Percentiles rank a stretch among this genome's conserved stretches.
These are phyloP conservation scores for Syzygium aromaticum DNA, from an alignment of 345 rosid genomes.

Conservation along the genomic window DNA sequence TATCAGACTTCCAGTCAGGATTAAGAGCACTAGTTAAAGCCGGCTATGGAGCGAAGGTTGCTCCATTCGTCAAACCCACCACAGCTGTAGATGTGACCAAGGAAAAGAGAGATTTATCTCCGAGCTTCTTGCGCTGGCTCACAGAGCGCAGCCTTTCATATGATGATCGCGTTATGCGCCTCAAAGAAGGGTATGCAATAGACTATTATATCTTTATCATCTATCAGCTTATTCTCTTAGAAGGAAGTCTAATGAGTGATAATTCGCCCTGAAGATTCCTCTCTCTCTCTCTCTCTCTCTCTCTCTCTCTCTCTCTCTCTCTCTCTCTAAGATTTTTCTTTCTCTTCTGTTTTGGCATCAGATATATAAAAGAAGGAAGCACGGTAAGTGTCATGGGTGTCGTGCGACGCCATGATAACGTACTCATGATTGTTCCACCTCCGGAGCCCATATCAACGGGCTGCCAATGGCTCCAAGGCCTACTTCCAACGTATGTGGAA, in stretches of 20 bases:
- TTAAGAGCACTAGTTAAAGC: slow-evolving; percentile 88
- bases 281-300: not conserved
- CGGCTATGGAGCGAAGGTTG: slow-evolving; percentile 84
- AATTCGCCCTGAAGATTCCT: not conserved
- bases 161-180: slow-evolving; percentile 67
- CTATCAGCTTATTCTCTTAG: not conserved
- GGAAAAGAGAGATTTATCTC: slow-evolving; percentile 58
- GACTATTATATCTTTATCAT: not conserved
- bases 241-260: not conserved
- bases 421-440: slow-evolving; percentile 80
- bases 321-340: not conserved
- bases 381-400: slow-evolving; percentile 95
- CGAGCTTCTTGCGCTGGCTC: slow-evolving; percentile 73
- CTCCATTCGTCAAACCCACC: slow-evolving; percentile 64
- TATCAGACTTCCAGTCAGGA: slow-evolving; percentile 91
- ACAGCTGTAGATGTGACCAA: slow-evolving; percentile 58
- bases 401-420: slow-evolving; percentile 73
- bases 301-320: not conserved
- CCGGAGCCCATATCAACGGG: slow-evolving; percentile 59
- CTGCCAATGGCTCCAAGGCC: slow-evolving; percentile 69
- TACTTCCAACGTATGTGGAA: slow-evolving; percentile 65
- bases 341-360: slow-evolving; percentile 14
- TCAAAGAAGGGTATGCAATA: slow-evolving; percentile 73
- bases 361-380: slow-evolving; percentile 91
- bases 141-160: slow-evolving; percentile 61